Conservation (phyloP, 2,329 filamentous ascomycete species). For the Blumeria graminis region DNA sequence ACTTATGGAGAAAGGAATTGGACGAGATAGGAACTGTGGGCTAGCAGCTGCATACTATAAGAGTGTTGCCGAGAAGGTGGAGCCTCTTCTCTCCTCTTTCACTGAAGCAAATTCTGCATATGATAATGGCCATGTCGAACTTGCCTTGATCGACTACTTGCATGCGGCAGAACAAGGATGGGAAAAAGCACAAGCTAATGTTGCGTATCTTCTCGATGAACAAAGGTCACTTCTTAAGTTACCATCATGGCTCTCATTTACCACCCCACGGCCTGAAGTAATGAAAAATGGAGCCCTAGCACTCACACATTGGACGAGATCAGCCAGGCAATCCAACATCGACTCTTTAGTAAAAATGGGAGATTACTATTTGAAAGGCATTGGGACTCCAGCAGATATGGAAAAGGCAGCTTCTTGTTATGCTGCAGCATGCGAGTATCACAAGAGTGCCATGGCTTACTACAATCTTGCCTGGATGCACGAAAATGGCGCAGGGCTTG, state of each 20-base stretch:
- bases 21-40: conserved; percentile 39
- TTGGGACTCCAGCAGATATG: conserved; percentile 45
- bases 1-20: conserved; percentile 38
- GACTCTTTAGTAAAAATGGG: conserved; percentile 96
- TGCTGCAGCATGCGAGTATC: conserved; percentile 69
- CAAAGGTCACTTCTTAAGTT: conserved; percentile 28
- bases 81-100: conserved; percentile 34
- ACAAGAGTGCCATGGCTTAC: conserved; percentile 79
- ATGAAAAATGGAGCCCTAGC: conserved; percentile 28
- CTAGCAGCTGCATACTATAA: conserved; percentile 46
- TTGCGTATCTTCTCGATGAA: conserved; percentile 46
- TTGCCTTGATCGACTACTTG: conserved; percentile 40
- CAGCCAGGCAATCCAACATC: conserved; percentile 76
- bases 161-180: conserved; percentile 56
- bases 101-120: conserved; percentile 42
- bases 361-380: conserved; percentile 77
- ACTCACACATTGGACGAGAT: conserved; percentile 84
- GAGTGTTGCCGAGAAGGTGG: conserved; percentile 31
- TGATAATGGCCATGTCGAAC: conserved; percentile 35
- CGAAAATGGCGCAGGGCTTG: conserved; percentile 78
- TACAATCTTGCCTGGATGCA: conserved; percentile 99
- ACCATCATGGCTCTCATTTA: conserved; percentile 14
- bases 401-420: conserved; percentile 89
- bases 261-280: conserved; percentile 18
- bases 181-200: conserved; percentile 45